Conservation (phyloP, 2,329 filamentous ascomycete genomes). For the Exophiala xenobiotica region DNA sequence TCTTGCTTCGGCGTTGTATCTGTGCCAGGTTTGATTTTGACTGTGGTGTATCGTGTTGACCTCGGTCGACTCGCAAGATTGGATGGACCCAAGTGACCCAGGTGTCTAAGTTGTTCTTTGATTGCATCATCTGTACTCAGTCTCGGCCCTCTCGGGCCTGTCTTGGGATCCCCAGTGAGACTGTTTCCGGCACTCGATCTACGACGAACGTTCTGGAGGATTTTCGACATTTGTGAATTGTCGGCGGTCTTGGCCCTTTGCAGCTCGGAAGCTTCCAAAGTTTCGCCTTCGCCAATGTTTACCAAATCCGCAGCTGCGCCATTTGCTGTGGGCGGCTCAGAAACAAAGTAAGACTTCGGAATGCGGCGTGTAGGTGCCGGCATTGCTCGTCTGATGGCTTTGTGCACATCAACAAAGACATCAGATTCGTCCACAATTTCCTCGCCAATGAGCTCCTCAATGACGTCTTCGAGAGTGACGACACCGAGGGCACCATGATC, state of each 20-base stretch:
- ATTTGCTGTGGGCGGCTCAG: constrained; percentile 36
- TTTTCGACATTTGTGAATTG: constrained; percentile 36
- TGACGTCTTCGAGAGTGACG: constrained; percentile 94
- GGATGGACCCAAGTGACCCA: constrained; percentile 64
- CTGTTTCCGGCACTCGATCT: constrained; percentile 36
- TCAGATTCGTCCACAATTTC: constrained; percentile 99
- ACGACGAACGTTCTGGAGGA: constrained; percentile 30
- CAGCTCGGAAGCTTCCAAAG: constrained; percentile 31
- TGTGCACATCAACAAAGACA: constrained; percentile 97
- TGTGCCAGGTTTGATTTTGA: constrained; percentile 63
- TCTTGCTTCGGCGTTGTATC: constrained; percentile 36
- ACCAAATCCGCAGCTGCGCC: constrained; percentile 37
- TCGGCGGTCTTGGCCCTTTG: constrained; percentile 26
- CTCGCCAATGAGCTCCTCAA: constrained; percentile 97
- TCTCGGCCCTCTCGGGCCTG: constrained; percentile 43
- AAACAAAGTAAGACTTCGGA: constrained; percentile 56
- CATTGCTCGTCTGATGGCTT: constrained; percentile 85
- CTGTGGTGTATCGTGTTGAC: constrained; percentile 60
- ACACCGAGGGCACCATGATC: constrained; percentile 88
- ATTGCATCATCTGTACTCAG: constrained; percentile 54
- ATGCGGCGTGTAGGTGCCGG: constrained; percentile 77
- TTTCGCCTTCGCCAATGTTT: constrained; percentile 49
- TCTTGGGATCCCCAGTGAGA: constrained; percentile 32
- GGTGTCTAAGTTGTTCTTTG: constrained; percentile 60
- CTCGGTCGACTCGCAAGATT: constrained; percentile 62